phyloP scores from a whole-genome alignment of 139 green algal species.

The Astrephomene gubernaculifera region DNA sequence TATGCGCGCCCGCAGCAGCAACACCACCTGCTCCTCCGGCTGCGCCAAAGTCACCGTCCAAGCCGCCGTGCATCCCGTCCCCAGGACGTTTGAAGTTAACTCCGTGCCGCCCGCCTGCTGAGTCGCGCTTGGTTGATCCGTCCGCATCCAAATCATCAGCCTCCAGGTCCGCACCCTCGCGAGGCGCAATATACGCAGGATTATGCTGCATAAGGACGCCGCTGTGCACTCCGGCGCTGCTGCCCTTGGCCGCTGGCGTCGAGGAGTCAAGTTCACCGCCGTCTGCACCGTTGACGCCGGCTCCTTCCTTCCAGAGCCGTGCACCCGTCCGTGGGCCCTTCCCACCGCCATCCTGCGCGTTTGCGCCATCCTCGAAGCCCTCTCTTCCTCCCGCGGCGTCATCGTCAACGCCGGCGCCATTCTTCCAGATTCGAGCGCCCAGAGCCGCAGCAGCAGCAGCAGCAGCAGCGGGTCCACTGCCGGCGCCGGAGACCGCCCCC shows the following conservation, averaged over 20 bases:
- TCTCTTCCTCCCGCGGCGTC: neutral
- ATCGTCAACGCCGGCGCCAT: neutral
- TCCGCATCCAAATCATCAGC: neutral
- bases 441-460: neutral
- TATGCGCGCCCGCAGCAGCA: neutral
- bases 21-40: neutral
- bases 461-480: neutral
- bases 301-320: neutral
- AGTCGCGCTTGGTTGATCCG: neutral
- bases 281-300: neutral
- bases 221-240: too few species aligned
- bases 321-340: neutral
- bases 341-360: neutral
- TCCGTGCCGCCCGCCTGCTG: neutral
- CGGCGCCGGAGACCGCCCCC: neutral
- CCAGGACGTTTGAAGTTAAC: neutral
- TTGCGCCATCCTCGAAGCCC: neutral
- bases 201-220: neutral
- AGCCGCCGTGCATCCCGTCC: neutral
- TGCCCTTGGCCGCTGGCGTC: too few species aligned
- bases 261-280: too few species aligned
- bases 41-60: neutral
- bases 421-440: slow-evolving; percentile 1
- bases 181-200: neutral
- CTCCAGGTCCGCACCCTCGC: neutral